These are phyloP conservation scores for Fusarium compactum DNA, from an alignment of 2,329 filamentous ascomycete species.

Conservation along the genomic window DNA sequence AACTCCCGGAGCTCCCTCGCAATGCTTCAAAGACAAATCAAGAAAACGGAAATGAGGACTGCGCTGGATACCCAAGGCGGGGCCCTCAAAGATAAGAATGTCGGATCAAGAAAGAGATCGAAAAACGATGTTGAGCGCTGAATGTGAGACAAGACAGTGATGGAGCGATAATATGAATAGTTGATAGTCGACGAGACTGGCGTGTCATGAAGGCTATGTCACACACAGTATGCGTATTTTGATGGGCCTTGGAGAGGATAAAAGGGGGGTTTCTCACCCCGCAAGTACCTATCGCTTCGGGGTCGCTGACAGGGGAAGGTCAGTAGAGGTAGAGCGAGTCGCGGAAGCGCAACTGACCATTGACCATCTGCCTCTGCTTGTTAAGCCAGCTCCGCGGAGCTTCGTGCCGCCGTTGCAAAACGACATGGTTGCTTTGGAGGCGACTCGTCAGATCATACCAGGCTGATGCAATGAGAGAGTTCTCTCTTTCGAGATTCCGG, in stretches of 20 bases:
- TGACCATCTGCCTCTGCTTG: slow-evolving; percentile 81
- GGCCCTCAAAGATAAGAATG: slow-evolving; percentile 19
- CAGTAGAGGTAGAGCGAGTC: slow-evolving; percentile 60
- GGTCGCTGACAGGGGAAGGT: slow-evolving; percentile 57
- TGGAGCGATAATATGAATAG: slow-evolving; percentile 8
- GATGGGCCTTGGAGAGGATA: slow-evolving; percentile 25
- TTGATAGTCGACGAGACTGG: slow-evolving; percentile 22
- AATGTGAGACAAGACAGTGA: slow-evolving; percentile 10
- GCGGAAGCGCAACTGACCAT: slow-evolving; percentile 63
- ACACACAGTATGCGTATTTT: slow-evolving; percentile 19
- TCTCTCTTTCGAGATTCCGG: slow-evolving; percentile 80
- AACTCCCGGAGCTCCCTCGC: slow-evolving; percentile 48
- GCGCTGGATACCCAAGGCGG: slow-evolving; percentile 21
- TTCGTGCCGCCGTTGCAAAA: slow-evolving; percentile 79
- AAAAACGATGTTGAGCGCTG: slow-evolving; percentile 16
- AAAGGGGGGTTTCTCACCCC: slow-evolving; percentile 48
- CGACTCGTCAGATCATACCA: slow-evolving; percentile 87
- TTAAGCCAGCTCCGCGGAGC: slow-evolving; percentile 85
- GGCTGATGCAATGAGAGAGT: slow-evolving; percentile 81
- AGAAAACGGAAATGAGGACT: slow-evolving; percentile 13
- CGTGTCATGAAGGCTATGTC: slow-evolving; percentile 12
- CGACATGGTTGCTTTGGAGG: slow-evolving; percentile 85
- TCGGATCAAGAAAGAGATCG: slow-evolving; percentile 16
- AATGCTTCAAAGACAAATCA: slow-evolving; percentile 41
- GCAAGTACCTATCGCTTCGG: slow-evolving; percentile 60